Evolutionary conservation across 495 filamentous ascomycete genomes (phyloP).

Genomic region (Neurospora sp.): DNA sequence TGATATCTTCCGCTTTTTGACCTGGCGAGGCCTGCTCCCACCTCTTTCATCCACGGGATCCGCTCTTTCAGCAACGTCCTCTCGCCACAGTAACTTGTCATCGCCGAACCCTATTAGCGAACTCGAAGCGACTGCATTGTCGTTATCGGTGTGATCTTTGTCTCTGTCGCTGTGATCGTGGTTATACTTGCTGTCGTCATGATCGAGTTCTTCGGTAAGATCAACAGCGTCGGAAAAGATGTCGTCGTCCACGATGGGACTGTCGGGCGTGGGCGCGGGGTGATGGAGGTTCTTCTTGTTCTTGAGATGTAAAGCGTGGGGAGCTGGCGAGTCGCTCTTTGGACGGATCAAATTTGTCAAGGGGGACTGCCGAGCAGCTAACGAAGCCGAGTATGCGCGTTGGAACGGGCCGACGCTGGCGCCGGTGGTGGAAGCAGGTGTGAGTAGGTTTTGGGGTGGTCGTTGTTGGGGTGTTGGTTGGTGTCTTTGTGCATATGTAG

Average conservation of each 20-base stretch:
- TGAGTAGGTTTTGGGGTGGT: conserved; percentile 23
- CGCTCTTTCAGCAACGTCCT: conserved; percentile 37
- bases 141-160: background rate
- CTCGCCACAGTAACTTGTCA: conserved; percentile 47
- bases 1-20: conserved; percentile 45
- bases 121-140: conserved; percentile 17
- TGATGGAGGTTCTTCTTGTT: background rate
- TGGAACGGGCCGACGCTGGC: conserved; percentile 18
- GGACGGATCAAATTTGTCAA: background rate
- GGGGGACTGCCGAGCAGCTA: conserved; percentile 6
- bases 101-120: conserved; percentile 34
- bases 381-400: conserved; percentile 24
- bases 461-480: conserved; percentile 3
- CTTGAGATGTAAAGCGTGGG: background rate
- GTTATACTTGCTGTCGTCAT: too few relatives aligned
- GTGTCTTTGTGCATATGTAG: background rate
- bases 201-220: conserved; percentile 50
- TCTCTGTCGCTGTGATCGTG: conserved; percentile 8
- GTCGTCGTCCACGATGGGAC: conserved; percentile 8
- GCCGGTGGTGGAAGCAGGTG: conserved; percentile 25
- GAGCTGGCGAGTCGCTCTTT: background rate
- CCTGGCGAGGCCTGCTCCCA: background rate
- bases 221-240: conserved; percentile 53
- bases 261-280: background rate
- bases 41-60: conserved; percentile 10